Evolutionary conservation across 2,329 filamentous ascomycete species (phyloP).

Genomic region (Tolypocladium ovalisporum): DNA sequence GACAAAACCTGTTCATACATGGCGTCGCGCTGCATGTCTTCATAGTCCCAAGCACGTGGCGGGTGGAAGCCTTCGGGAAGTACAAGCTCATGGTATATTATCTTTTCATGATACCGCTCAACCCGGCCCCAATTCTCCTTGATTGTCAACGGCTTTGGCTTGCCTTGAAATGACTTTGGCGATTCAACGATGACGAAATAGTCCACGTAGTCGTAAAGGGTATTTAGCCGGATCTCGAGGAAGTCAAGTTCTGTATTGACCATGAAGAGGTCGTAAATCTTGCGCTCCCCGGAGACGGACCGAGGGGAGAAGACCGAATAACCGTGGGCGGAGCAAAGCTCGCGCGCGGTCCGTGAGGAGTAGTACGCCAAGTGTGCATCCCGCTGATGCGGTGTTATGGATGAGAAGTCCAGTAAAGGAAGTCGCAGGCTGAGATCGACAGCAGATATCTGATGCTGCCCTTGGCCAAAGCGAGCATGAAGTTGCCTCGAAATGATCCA

Average conservation of each 20-base stretch:
- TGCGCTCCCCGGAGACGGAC: slow-evolving; percentile 14
- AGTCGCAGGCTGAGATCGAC: neutral
- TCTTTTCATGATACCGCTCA: slow-evolving; percentile 42
- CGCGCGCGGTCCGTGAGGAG: slow-evolving; percentile 1
- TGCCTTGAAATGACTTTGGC: slow-evolving; percentile 44
- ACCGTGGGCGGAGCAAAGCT: slow-evolving; percentile 20
- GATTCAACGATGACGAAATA: slow-evolving; percentile 56
- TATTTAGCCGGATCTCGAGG: slow-evolving; percentile 52
- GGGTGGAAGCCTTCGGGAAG: slow-evolving; percentile 30
- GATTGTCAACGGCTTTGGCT: slow-evolving; percentile 42
- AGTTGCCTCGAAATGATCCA: neutral
- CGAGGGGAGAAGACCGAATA: slow-evolving; percentile 17
- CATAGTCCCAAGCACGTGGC: slow-evolving; percentile 34
- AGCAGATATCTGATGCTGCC: neutral
- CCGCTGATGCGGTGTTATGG: neutral
- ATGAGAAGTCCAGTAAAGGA: neutral
- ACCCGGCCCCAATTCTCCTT: slow-evolving; percentile 41
- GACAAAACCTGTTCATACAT: slow-evolving; percentile 47
- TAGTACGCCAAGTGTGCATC: neutral
- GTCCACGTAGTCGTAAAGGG: slow-evolving; percentile 46
- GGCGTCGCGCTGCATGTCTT: slow-evolving; percentile 43
- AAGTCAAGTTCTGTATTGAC: slow-evolving; percentile 54
- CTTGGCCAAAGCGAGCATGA: neutral
- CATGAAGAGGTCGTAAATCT: slow-evolving; percentile 44
- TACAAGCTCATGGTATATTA: slow-evolving; percentile 46